These are phyloP conservation scores for Komagataea norvegica DNA, from an alignment of 1,139 yeast species.

Conservation along the genomic window DNA sequence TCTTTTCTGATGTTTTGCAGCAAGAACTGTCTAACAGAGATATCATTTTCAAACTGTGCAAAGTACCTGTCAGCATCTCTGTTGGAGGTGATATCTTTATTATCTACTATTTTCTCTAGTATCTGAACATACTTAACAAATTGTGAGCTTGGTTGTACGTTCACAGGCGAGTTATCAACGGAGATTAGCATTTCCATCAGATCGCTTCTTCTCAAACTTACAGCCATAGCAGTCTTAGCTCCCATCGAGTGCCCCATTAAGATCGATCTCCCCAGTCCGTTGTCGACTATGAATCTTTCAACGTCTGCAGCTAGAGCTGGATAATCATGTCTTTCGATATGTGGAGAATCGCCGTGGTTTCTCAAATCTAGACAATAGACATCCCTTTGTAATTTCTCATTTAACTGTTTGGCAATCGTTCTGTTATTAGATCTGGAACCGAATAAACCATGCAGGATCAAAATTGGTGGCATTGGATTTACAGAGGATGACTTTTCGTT, in stretches of 20 bases:
- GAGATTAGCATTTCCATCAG: slow-evolving; percentile 60
- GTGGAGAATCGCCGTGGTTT: slow-evolving; percentile 93
- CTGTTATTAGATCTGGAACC: slow-evolving; percentile 80
- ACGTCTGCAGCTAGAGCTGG: slow-evolving; percentile 84
- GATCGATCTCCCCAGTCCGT: slow-evolving; percentile 46
- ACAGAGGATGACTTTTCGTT: slow-evolving; percentile 25
- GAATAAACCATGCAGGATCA: slow-evolving; percentile 84
- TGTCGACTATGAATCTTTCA: slow-evolving; percentile 54
- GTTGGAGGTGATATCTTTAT: slow-evolving; percentile 42
- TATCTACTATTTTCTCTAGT: slow-evolving; percentile 47
- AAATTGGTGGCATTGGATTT: slow-evolving; percentile 44
- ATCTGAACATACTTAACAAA: slow-evolving; percentile 68
- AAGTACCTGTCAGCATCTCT: slow-evolving; percentile 68
- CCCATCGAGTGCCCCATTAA: slow-evolving; percentile 97
- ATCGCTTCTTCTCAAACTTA: slow-evolving; percentile 66
- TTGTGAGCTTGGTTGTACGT: slow-evolving; percentile 50
- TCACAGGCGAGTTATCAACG: slow-evolving; percentile 89
- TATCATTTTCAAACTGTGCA: slow-evolving; percentile 54
- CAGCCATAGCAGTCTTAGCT: slow-evolving; percentile 89
- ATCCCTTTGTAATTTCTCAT: slow-evolving; percentile 34
- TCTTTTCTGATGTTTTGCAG: slow-evolving; percentile 60
- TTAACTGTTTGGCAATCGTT: slow-evolving; percentile 54
- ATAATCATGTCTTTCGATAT: slow-evolving; percentile 62
- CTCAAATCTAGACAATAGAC: slow-evolving; percentile 78
- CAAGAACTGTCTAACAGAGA: slow-evolving; percentile 70